Evolutionary conservation across 2,329 filamentous ascomycete species (phyloP).

Genomic region (Plectosphaerella plurivora): DNA sequence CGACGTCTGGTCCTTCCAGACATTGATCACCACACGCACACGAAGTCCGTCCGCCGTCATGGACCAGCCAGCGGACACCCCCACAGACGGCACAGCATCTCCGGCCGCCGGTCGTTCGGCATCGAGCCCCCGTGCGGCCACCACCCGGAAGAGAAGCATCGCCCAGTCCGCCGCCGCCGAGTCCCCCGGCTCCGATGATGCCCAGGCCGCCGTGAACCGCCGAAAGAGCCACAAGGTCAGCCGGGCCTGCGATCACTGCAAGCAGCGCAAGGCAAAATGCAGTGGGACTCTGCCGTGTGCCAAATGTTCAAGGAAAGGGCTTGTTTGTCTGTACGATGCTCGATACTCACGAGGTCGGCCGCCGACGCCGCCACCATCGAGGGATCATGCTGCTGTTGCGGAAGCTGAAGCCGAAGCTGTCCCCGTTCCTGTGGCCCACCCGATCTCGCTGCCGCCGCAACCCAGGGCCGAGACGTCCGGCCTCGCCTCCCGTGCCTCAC

Average conservation of each 20-base stretch:
- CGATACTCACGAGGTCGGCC: slow-evolving; percentile 26
- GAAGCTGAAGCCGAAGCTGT: too few relatives aligned
- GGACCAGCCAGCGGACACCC: too few relatives aligned
- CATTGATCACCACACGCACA: too few relatives aligned
- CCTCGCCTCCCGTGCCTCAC: slow-evolving; percentile 27
- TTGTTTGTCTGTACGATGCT: slow-evolving; percentile 22
- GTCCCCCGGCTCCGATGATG: background rate
- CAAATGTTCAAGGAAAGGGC: slow-evolving; percentile 21
- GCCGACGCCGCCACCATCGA: slow-evolving; percentile 23
- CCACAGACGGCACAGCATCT: too few relatives aligned
- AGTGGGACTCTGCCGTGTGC: slow-evolving; percentile 27
- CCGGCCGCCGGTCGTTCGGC: too few relatives aligned
- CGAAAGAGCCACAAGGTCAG: slow-evolving; percentile 25
- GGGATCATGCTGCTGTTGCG: background rate
- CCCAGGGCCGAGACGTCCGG: background rate
- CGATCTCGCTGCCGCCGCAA: too few relatives aligned
- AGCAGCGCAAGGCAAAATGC: slow-evolving; percentile 30
- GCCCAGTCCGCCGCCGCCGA: background rate
- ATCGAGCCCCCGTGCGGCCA: too few relatives aligned
- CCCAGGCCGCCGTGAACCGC: slow-evolving; percentile 1
- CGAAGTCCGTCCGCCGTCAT: too few relatives aligned
- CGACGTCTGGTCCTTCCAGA: too few relatives aligned
- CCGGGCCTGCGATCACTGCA: slow-evolving; percentile 33
- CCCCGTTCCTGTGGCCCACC: too few relatives aligned
- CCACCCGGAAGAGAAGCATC: too few relatives aligned